Evolutionary conservation across 768 basidiomycete species (phyloP).

Genomic region (Rubroboletus satanas): DNA sequence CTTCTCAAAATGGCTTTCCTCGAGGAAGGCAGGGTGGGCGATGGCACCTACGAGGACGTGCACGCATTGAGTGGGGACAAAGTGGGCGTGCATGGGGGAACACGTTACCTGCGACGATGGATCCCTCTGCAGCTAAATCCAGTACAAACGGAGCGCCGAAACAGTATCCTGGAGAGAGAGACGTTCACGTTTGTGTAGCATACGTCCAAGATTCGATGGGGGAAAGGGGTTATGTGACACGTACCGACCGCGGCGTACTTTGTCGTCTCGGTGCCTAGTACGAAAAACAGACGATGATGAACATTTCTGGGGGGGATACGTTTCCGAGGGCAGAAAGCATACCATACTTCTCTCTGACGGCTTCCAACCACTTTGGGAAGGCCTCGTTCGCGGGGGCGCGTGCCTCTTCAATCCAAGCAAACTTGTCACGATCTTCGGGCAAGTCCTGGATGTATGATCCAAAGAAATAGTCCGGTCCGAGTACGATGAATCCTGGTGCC

Average conservation of each 20-base stretch:
- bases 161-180: not conserved
- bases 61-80: not conserved
- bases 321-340: not conserved
- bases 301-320: not conserved
- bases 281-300: too few relatives aligned
- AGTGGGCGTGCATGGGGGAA: too few relatives aligned
- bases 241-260: conserved; percentile 43
- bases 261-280: conserved; percentile 29
- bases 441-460: conserved; percentile 42
- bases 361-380: conserved; percentile 49
- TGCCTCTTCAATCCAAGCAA: conserved; percentile 37
- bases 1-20: conserved; percentile 50
- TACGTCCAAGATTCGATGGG: too few relatives aligned
- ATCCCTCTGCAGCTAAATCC: not conserved
- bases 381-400: conserved; percentile 34
- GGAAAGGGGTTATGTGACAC: conserved; percentile 1
- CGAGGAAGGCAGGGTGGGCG: conserved; percentile 41
- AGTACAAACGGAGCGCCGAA: conserved; percentile 40
- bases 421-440: conserved; percentile 28
- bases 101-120: not conserved
- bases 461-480: conserved; percentile 61
- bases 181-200: too few relatives aligned
- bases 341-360: conserved; percentile 49
- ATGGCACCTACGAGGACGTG: conserved; percentile 36
- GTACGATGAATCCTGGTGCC: conserved; percentile 47